Evolutionary conservation across 441 rosid species (phyloP).

Genomic region (Caryocar brasiliense): DNA sequence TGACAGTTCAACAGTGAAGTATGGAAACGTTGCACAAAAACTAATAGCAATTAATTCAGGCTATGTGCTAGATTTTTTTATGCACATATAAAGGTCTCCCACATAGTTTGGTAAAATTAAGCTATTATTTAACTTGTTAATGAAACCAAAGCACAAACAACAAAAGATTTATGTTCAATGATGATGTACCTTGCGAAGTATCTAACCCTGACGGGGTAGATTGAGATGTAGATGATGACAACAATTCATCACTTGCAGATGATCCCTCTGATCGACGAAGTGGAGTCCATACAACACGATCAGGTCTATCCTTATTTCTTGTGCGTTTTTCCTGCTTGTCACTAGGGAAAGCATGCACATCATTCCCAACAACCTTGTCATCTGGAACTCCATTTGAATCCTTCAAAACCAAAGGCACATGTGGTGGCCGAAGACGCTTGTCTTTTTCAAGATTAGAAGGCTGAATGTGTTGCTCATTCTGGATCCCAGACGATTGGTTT

Average conservation of each 20-base stretch:
- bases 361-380: constrained; percentile 36
- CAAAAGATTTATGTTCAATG: background rate
- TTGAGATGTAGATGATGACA: constrained; percentile 34
- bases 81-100: too few relatives aligned
- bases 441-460: constrained; percentile 36
- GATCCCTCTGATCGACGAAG: constrained; percentile 56
- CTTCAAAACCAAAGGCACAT: constrained; percentile 24
- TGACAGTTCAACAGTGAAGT: background rate
- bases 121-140: too few relatives aligned
- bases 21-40: background rate
- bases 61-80: too few relatives aligned
- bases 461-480: constrained; percentile 38
- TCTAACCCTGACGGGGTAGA: constrained; percentile 29
- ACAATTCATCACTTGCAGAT: constrained; percentile 45
- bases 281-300: constrained; percentile 61
- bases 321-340: constrained; percentile 52
- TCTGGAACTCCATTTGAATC: constrained; percentile 41
- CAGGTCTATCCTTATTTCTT: constrained; percentile 59
- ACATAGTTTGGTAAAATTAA: too few relatives aligned
- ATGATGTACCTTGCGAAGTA: constrained; percentile 39
- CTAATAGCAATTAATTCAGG: too few relatives aligned
- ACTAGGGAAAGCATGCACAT: constrained; percentile 23
- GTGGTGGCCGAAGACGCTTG: constrained; percentile 37
- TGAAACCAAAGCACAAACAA: too few relatives aligned
- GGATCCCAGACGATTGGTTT: constrained; percentile 27